phyloP scores from a whole-genome alignment of 352 stramenopile species.

The Phytophthora parvispora region DNA sequence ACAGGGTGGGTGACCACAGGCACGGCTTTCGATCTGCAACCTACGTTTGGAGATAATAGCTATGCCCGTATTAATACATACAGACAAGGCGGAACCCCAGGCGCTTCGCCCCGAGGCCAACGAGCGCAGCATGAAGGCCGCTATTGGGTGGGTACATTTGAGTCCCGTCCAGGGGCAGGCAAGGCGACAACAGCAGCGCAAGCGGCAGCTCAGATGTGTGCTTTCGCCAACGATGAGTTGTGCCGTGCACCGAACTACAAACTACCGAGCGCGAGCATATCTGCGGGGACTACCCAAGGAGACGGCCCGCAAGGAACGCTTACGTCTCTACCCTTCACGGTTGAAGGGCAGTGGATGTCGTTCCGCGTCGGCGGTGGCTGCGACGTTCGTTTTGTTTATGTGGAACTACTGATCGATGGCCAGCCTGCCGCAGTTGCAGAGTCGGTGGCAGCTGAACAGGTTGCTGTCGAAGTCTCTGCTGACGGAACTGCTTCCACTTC shows the following conservation, averaged over 20 bases:
- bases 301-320: conserved; percentile 94
- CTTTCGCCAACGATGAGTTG: conserved; percentile 79
- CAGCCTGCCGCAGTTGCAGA: conserved; percentile 40
- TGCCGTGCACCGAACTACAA: conserved; percentile 82
- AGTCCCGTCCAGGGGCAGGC: conserved; percentile 86
- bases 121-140: conserved; percentile 78
- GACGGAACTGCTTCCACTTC: conserved; percentile 5
- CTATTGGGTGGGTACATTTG: conserved; percentile 97
- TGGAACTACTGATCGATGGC: conserved; percentile 97
- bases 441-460: conserved; percentile 40
- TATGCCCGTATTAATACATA: conserved; percentile 88
- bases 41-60: conserved; percentile 97
- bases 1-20: conserved; percentile 95
- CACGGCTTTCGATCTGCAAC: conserved; percentile 94
- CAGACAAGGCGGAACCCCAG: conserved; percentile 10
- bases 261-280: conserved; percentile 63
- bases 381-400: conserved; percentile 91
- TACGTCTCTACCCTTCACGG: conserved; percentile 95
- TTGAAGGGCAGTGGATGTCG: conserved; percentile 90
- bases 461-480: conserved; percentile 35
- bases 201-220: conserved; percentile 52
- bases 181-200: conserved; percentile 53
- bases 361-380: conserved; percentile 97
- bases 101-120: conserved; percentile 46
- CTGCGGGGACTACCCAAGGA: conserved; percentile 86